Conservation (phyloP, 768 basidiomycete species). For the Podaxis sp. region DNA sequence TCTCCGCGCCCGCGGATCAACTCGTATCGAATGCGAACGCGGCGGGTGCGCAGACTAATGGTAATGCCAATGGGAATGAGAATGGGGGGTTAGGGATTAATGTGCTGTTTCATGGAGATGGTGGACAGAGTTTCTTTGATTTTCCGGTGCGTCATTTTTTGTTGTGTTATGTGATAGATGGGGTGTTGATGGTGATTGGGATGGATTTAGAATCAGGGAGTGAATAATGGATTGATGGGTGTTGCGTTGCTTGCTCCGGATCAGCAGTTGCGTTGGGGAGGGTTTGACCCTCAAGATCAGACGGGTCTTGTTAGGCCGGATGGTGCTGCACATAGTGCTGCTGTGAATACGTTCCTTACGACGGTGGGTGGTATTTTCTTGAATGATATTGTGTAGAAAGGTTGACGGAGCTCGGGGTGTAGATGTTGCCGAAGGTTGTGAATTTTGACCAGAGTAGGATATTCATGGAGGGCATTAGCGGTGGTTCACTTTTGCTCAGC, state of each 20-base stretch:
- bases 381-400: neutral
- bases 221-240: constrained; percentile 4
- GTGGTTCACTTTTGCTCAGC: neutral
- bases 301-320: neutral
- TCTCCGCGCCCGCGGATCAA: neutral
- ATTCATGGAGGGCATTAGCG: neutral
- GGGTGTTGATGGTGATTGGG: neutral
- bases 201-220: neutral
- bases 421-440: neutral
- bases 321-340: neutral
- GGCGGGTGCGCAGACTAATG: neutral
- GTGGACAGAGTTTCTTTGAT: constrained; percentile 2
- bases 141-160: neutral
- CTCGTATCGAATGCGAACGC: neutral
- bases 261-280: neutral
- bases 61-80: neutral
- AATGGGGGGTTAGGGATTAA: neutral
- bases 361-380: neutral
- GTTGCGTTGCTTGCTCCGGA: neutral
- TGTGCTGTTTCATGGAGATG: constrained; percentile 3
- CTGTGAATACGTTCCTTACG: neutral
- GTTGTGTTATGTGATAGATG: neutral
- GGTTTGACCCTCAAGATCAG: neutral
- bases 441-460: neutral
- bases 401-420: neutral